Percentiles rank a stretch among this genome's conserved stretches.
Conservation (phyloP, 208 protist species). For the Crithidia sp. region DNA sequence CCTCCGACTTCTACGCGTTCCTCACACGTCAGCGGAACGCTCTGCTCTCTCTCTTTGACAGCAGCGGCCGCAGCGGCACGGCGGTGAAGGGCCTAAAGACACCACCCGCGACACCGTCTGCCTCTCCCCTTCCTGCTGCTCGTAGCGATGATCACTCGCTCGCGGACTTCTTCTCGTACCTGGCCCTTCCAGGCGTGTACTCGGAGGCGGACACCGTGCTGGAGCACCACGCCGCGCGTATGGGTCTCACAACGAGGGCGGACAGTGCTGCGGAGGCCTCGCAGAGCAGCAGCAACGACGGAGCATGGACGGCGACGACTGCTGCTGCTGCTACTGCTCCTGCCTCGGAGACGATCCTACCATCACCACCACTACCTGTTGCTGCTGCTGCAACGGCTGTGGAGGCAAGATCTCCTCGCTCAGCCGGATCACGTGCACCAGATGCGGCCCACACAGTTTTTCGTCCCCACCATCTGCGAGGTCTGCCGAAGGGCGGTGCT, state of each 20-base stretch:
- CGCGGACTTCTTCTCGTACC: slow-evolving; percentile 12
- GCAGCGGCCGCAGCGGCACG: not conserved
- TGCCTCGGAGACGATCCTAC: too few species aligned
- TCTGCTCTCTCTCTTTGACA: slow-evolving; percentile 3
- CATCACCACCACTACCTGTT: not conserved
- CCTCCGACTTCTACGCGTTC: slow-evolving; percentile 10
- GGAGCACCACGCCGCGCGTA: slow-evolving; percentile 3
- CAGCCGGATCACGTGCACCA: slow-evolving; percentile 19
- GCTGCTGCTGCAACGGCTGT: not conserved
- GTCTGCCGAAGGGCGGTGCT: slow-evolving; percentile 18
- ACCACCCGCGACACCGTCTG: too few species aligned
- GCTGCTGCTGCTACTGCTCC: too few species aligned
- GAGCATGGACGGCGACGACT: too few species aligned
- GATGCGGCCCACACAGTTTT: slow-evolving; percentile 27
- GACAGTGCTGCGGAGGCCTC: not conserved
- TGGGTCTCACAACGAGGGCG: not conserved
- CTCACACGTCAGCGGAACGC: slow-evolving; percentile 14
- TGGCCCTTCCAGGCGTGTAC: slow-evolving; percentile 11
- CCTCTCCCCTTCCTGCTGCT: not conserved
- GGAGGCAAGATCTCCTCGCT: not conserved
- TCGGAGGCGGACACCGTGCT: slow-evolving; percentile 22
- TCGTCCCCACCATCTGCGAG: slow-evolving; percentile 22
- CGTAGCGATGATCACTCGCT: not conserved
- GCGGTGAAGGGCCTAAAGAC: too few species aligned
- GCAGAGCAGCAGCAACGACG: not conserved